Evolutionary conservation across 108 stramenopile species (phyloP), one percentile per base, ranked within the genome.

Genomic region (Hondaea fermentalgiana): DNA sequence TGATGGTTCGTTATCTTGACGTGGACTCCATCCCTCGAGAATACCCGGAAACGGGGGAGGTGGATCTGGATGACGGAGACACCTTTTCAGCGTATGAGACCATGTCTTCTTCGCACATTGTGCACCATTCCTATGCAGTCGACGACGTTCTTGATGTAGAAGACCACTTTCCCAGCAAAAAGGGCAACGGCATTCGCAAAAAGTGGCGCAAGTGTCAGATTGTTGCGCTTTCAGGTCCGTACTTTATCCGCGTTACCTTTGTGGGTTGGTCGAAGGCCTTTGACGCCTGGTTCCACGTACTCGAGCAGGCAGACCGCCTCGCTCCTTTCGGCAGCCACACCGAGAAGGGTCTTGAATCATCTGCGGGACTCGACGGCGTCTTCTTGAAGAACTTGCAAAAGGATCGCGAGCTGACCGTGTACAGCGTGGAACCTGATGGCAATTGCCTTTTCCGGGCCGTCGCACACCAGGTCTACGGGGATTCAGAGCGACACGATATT

Each of bases 401-500:
- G 51, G 49, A 83, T 23, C 45, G 51, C n/a, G 49, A 83, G 51
- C 90, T 94, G 44, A 29, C 53, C n/a, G 90, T 94, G 5, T 47
- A 87, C 8, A 89, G 57, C 25, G 88, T 93, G 5, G 90, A 83
- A 57, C 91, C 92, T 42, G 93, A 94, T 89, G 93, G 93, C n/a
- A 93, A 93, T 58, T 93, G 93, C 90, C 55, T 94, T 16, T 94
- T 94, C 55, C 91, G 93, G 5, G 89, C 93, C 87, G 92, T 94
- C 44, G 90, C 93, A 42, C 93, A 93, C 72, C 93, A 94, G 90
- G 58, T 94, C 19, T 94, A 94, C 93, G 93, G 93, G 21, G 92
- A 92, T 29, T 88, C 93, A 16, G 87, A 19, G 5, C 58, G 59
- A 57, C 93, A 94, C 90, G 35, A 47, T 44, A 72, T 91, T 23